Percentiles rank a stretch among this genome's conserved stretches.
Conservation (phyloP, 805 yeast genomes). For the Starmerella bombicola region DNA sequence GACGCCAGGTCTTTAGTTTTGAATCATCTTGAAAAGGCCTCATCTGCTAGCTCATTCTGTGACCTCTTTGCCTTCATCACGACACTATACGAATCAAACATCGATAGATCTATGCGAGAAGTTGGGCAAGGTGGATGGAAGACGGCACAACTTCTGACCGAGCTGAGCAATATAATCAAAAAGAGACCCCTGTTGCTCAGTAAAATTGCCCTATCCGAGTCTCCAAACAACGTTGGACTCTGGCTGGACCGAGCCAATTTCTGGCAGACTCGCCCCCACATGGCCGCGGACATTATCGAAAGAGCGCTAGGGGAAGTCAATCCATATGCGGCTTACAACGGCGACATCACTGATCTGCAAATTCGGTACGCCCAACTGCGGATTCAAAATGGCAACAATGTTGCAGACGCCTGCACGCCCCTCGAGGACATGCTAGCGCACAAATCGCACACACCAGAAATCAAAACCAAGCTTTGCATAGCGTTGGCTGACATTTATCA, state of each 20-base stretch:
- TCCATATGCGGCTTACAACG: constrained; percentile 34
- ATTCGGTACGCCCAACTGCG: constrained; percentile 12
- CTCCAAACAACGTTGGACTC: constrained; percentile 45
- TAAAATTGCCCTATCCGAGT: constrained; percentile 54
- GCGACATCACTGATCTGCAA: constrained; percentile 9
- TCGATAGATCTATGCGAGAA: constrained; percentile 36
- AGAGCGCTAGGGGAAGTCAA: constrained; percentile 55
- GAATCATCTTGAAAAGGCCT: constrained; percentile 1
- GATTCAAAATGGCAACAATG: constrained; percentile 10
- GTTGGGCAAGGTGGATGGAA: constrained; percentile 51
- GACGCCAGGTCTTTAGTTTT: constrained; percentile 3
- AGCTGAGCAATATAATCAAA: constrained; percentile 33
- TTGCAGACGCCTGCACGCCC: neutral
- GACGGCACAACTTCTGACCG: constrained; percentile 39
- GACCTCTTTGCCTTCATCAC: constrained; percentile 28
- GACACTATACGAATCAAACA: constrained; percentile 4
- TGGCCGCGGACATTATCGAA: constrained; percentile 44
- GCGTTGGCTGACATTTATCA: constrained; percentile 8
- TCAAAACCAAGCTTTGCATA: constrained; percentile 1
- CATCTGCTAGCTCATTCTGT: constrained; percentile 10
- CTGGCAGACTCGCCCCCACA: constrained; percentile 29
- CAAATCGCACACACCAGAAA: neutral
- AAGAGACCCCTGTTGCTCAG: constrained; percentile 46
- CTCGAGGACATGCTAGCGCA: constrained; percentile 1
- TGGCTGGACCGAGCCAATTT: constrained; percentile 58